These are phyloP conservation scores for Saccharum hybrid DNA, from an alignment of 202 grass and related monocot genomes.

Conservation along the genomic window DNA sequence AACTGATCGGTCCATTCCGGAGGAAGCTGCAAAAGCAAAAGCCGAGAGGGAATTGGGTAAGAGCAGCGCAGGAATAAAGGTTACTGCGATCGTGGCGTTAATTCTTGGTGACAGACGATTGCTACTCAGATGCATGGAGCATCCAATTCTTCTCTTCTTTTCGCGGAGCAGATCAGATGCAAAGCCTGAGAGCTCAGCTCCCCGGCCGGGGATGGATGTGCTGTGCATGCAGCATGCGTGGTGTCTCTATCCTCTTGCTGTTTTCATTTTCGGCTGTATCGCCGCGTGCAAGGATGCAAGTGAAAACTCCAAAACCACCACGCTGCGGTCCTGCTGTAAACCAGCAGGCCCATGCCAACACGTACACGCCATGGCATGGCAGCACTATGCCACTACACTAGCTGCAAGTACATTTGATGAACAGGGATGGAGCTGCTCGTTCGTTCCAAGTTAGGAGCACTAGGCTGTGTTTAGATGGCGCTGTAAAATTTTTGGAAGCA, in stretches of 20 bases:
- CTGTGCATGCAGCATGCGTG: neutral
- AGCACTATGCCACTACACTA: neutral
- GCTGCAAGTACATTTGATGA: neutral
- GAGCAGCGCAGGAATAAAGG: slow-evolving; percentile 56
- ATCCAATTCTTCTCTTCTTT: slow-evolving; percentile 64
- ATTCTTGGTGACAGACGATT: slow-evolving; percentile 38
- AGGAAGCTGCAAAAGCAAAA: slow-evolving; percentile 88
- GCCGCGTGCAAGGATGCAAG: neutral
- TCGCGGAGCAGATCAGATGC: slow-evolving; percentile 49
- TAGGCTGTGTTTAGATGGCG: too few species aligned
- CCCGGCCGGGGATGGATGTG: neutral
- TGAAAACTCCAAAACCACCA: slow-evolving; percentile 31
- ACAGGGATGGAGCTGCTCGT: slow-evolving; percentile 15
- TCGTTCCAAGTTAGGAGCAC: neutral
- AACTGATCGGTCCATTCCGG: slow-evolving; percentile 98
- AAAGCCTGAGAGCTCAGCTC: slow-evolving; percentile 39
- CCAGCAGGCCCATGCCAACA: neutral
- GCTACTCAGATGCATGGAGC: slow-evolving; percentile 23
- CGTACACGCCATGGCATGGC: slow-evolving; percentile 5
- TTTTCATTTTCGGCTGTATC: neutral
- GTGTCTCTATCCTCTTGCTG: neutral
- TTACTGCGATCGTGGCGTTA: slow-evolving; percentile 42
- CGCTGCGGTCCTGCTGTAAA: neutral
- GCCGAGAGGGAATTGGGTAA: slow-evolving; percentile 17
- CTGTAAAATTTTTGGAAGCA: too few species aligned